Evolutionary conservation across 2,329 filamentous ascomycete species (phyloP), one percentile per base, ranked within the genome.

Genomic region (Fusarium xyrophilum): DNA sequence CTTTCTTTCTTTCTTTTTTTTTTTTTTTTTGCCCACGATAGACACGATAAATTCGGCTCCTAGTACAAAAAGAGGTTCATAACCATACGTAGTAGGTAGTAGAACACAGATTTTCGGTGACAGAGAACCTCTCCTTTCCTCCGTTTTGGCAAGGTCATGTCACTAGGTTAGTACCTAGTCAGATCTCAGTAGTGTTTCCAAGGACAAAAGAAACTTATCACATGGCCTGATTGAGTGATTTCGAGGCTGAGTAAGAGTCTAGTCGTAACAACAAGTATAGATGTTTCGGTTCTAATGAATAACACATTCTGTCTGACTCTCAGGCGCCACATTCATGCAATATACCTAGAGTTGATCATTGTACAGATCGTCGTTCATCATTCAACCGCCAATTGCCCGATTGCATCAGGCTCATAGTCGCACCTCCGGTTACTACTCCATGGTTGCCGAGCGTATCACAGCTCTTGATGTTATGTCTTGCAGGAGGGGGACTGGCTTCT

Each of bases 341-440:
- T 17, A 21, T 30, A 36, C 38, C 52, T 63, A 35, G 39, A 62
- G 47, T 65, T 36, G 53, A 33, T 50, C 42, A 33, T 39, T 40
- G 32, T n/a, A 32, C 35, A 25, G 63, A 19, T 17, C 46, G 25
- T 60, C 38, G 51, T 51, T 55, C 32, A 64, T 44, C 33, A 47
- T 55, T 59, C 36, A 52, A 33, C 33, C 48, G 36, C 39, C 40
- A 23, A 25, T 23, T 43, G 25, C n/a, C 23, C 14, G 27, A n/a
- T 23, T 38, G 28, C 27, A 47, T 33, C 17, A n/a, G 54, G n/a
- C 40, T 43, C 21, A 13, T 15, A 14, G 25, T 14, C 11, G 15
- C n/a, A 30, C 15, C 25, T 30, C 11, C 11, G 12, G 28, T 25
- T 12, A n/a, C 12, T 32, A 33, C 32, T 33, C 12, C 14, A 30